Base-by-base conservation (phyloP, 257 asterid genomes). In the Cordia subcordata region DNA sequence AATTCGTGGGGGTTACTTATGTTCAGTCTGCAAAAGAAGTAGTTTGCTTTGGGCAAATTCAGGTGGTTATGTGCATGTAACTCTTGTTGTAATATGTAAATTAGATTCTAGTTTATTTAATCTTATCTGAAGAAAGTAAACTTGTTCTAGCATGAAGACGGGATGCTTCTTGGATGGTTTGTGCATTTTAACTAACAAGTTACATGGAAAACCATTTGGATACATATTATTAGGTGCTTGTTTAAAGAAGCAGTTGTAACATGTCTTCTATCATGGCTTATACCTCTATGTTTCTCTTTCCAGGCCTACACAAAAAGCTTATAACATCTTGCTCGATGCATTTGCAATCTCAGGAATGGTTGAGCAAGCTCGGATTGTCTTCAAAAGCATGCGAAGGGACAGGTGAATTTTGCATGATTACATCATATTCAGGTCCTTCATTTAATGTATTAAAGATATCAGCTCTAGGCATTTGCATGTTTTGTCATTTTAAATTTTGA, bases 301-400 rank as follows among this genome's bases (percentile, higher is more conserved):
- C 84, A 92, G 99, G 86, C 99, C 99, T 21, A 84, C 97, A 8
- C 94, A 75, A 64, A 92, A 92, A 77, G 91, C 96, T 20, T 88
- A 92, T 66, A 92, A 88, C 63, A 88, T 92, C 77, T 80, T 92
- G 86, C 95, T 92, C 33, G 97, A 92, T 75, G 96, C 99, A 55
- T 92, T 92, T 81, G 96, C 99, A n/a, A 81, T 86, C 66, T 88
- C 96, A 17, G 99, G 99, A 66, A 92, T 92, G 99, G 94, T 84
- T 49, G 99, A 92, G 67, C 99, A 84, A 73, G 95, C 97, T 27
- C 83, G 81, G 17, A 55, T 63, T 21, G 95, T 92, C 67, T 92
- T 92, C 80, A 88, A 92, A 83, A 88, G 99, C 89, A 92, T 92
- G 99, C 79, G 96, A 66, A 84, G 97, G 67, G 96, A 92, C 85